These are phyloP conservation scores for Monosiga brevicollis DNA, from an alignment of 78 protist genomes.

Conservation along the genomic window DNA sequence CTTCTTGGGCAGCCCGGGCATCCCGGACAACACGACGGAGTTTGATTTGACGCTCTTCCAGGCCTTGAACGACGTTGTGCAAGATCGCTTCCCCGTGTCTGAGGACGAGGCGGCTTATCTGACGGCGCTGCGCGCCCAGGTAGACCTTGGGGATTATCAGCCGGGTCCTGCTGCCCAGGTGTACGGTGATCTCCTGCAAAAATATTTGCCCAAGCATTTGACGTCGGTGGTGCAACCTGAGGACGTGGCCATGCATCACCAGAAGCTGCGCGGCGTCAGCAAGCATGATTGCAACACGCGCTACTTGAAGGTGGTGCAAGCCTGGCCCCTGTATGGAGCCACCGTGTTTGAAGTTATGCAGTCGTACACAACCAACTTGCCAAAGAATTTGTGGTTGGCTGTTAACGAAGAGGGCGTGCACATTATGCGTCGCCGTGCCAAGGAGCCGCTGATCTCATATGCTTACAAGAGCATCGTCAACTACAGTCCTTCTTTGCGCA, in stretches of 20 bases:
- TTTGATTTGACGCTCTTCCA: background rate
- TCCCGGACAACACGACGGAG: background rate
- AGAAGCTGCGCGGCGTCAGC: background rate
- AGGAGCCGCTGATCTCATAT: constrained; percentile 5
- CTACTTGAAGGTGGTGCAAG: background rate
- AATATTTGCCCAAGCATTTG: background rate
- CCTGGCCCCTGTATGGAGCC: background rate
- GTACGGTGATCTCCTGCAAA: background rate
- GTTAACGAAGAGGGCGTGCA: constrained; percentile 2
- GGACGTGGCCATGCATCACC: background rate
- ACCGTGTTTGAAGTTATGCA: constrained; percentile 1
- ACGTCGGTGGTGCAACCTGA: background rate
- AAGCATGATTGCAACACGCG: background rate
- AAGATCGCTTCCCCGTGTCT: constrained; percentile 10
- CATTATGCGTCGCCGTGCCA: background rate
- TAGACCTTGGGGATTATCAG: background rate
- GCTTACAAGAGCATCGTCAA: constrained; percentile 1
- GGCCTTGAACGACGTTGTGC: background rate
- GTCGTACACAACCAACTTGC: constrained; percentile 1
- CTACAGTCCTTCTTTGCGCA: constrained; percentile 11
- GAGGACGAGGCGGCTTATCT: background rate
- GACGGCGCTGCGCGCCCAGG: constrained; percentile 10
- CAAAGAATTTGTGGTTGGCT: constrained; percentile 11
- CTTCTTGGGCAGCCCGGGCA: background rate
- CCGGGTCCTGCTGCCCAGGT: background rate